These are phyloP conservation scores for Emmonsia crescens DNA, from an alignment of 2,329 filamentous ascomycete species.

Conservation along the genomic window DNA sequence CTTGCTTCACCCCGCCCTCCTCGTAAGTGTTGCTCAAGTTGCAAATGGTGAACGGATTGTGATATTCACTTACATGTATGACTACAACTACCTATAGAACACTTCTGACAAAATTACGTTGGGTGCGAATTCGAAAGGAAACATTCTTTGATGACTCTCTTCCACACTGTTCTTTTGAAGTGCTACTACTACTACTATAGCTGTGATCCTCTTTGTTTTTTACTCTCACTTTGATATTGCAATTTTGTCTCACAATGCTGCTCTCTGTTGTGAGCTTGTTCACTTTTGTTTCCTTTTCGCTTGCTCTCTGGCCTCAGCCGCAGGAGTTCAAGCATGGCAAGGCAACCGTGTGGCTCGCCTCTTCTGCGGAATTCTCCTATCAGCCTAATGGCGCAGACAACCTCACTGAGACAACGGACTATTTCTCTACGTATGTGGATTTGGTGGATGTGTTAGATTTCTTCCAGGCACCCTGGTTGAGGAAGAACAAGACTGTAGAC, in stretches of 20 bases:
- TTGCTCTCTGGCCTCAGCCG: slow-evolving; percentile 12
- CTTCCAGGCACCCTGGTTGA: slow-evolving; percentile 1
- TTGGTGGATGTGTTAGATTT: not conserved
- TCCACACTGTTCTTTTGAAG: not conserved
- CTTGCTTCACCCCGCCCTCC: not conserved
- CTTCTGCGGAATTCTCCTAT: slow-evolving; percentile 9
- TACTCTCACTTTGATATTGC: not conserved
- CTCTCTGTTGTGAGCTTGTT: not conserved
- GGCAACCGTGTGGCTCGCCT: slow-evolving; percentile 9
- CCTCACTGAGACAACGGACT: not conserved
- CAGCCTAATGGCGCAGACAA: not conserved
- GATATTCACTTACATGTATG: not conserved
- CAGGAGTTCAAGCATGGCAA: slow-evolving; percentile 10
- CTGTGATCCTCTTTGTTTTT: not conserved
- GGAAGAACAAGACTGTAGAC: not conserved
- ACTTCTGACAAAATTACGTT: not conserved
- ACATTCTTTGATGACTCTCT: not conserved
- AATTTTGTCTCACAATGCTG: not conserved
- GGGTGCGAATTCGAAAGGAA: not conserved
- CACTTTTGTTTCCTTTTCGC: not conserved
- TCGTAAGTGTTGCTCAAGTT: not conserved
- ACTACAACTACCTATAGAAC: not conserved
- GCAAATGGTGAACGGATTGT: not conserved
- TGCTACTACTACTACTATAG: too few relatives aligned
- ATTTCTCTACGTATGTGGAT: slow-evolving; percentile 1